Evolutionary conservation across 306 rosid species (phyloP).

Genomic region (Crataegus laevigata): DNA sequence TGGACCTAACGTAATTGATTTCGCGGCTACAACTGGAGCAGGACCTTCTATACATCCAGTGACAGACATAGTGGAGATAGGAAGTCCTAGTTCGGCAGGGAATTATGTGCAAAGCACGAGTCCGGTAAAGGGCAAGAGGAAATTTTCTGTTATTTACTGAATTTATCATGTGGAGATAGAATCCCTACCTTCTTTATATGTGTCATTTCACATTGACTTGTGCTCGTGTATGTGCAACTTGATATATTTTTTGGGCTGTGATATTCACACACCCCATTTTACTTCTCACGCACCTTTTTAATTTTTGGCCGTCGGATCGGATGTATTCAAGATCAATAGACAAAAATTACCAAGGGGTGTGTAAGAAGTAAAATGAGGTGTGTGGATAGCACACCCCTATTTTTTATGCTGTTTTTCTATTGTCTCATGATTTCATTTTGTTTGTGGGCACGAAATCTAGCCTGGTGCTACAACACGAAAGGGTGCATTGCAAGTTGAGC

Average conservation of each 20-base stretch:
- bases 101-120: constrained; percentile 57
- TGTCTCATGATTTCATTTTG: constrained; percentile 21
- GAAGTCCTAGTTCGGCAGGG: constrained; percentile 57
- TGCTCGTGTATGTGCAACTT: neutral
- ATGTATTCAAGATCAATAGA: too few species aligned
- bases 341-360: too few species aligned
- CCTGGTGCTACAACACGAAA: constrained; percentile 95
- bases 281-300: too few species aligned
- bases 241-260: constrained; percentile 9
- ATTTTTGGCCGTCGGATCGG: too few species aligned
- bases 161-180: too few species aligned
- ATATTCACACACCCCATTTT: too few species aligned
- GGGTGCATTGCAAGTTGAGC: constrained; percentile 56
- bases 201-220: constrained; percentile 2
- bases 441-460: constrained; percentile 40
- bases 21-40: constrained; percentile 38
- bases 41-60: constrained; percentile 49
- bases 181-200: constrained; percentile 14
- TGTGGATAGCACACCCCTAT: too few species aligned
- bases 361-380: too few species aligned
- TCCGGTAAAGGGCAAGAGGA: constrained; percentile 73
- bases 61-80: constrained; percentile 73
- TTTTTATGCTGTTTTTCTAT: constrained; percentile 7
- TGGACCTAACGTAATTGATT: constrained; percentile 25
- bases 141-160: constrained; percentile 8